Percentiles rank a stretch among this genome's conserved stretches.
Conservation (phyloP, 768 basidiomycete species). For the Panellus pusillus region DNA sequence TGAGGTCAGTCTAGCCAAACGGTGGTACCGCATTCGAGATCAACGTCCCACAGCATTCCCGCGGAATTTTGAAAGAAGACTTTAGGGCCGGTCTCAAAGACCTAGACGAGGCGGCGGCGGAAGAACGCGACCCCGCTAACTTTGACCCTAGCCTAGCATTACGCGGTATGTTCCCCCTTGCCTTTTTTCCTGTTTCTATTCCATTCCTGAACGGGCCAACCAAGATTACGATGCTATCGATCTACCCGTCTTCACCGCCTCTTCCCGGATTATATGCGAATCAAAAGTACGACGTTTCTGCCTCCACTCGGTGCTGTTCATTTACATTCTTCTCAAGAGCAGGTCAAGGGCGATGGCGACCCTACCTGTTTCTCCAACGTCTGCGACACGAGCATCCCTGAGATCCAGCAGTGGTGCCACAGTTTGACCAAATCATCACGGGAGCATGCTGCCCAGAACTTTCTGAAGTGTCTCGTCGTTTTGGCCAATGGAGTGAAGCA, state of each 20-base stretch:
- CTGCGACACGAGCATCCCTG: slow-evolving; percentile 57
- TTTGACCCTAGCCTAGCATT: slow-evolving; percentile 53
- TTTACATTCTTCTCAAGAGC: slow-evolving; percentile 34
- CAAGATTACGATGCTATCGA: slow-evolving; percentile 60
- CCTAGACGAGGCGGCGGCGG: slow-evolving; percentile 58
- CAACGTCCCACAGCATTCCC: slow-evolving; percentile 42
- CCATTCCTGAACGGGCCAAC: background rate
- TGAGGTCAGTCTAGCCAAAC: slow-evolving; percentile 36
- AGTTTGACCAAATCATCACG: slow-evolving; percentile 53
- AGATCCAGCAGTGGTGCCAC: slow-evolving; percentile 59
- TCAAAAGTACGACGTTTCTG: slow-evolving; percentile 39
- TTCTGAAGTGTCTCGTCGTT: slow-evolving; percentile 47
- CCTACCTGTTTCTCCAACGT: slow-evolving; percentile 53
- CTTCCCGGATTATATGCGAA: slow-evolving; percentile 61
- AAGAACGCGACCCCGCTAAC: slow-evolving; percentile 54
- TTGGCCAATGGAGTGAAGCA: slow-evolving; percentile 48
- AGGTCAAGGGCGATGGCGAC: slow-evolving; percentile 61
- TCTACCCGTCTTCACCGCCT: slow-evolving; percentile 63
- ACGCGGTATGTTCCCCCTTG: slow-evolving; percentile 38
- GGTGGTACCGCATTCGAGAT: background rate
- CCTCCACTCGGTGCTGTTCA: background rate
- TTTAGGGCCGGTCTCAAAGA: slow-evolving; percentile 60
- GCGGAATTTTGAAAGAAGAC: slow-evolving; percentile 57
- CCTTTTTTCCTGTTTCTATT: background rate
- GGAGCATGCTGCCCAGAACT: slow-evolving; percentile 43